A percentile compares a stretch with the other conserved stretches of the same genome.
phyloP scores from a whole-genome alignment of 495 filamentous ascomycete genomes.

The Tuber microsphaerosporum region DNA sequence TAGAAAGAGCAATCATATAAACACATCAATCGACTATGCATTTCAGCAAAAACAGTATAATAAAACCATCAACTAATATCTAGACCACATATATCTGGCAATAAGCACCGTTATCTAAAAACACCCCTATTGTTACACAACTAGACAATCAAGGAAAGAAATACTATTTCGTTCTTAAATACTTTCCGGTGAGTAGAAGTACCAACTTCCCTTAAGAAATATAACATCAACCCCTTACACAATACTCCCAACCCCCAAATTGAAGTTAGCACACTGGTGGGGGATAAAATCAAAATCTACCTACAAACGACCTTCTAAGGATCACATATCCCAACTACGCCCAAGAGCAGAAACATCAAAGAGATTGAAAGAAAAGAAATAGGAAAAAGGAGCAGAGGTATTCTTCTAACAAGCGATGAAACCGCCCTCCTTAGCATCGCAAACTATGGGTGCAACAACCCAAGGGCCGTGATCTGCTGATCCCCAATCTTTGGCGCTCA shows the following conservation, averaged over 20 bases:
- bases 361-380: neutral
- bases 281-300: neutral
- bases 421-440: conserved; percentile 26
- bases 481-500: conserved; percentile 31
- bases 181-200: no score
- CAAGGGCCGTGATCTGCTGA: conserved; percentile 28
- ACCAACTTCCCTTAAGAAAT: neutral
- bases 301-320: neutral
- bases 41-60: neutral
- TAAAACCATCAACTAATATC: neutral
- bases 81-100: no score
- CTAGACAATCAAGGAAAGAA: no score
- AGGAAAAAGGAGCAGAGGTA: neutral
- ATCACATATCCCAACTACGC: neutral
- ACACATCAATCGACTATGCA: neutral
- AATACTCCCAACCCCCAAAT: neutral
- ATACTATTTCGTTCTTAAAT: no score
- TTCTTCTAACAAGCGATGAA: conserved; percentile 21
- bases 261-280: neutral
- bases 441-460: conserved; percentile 25
- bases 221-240: neutral
- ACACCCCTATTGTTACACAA: no score
- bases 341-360: neutral
- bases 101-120: no score
- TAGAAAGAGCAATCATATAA: neutral